These are phyloP conservation scores for Thermoascus crustaceus DNA, from an alignment of 2,329 filamentous ascomycete genomes.

Conservation along the genomic window DNA sequence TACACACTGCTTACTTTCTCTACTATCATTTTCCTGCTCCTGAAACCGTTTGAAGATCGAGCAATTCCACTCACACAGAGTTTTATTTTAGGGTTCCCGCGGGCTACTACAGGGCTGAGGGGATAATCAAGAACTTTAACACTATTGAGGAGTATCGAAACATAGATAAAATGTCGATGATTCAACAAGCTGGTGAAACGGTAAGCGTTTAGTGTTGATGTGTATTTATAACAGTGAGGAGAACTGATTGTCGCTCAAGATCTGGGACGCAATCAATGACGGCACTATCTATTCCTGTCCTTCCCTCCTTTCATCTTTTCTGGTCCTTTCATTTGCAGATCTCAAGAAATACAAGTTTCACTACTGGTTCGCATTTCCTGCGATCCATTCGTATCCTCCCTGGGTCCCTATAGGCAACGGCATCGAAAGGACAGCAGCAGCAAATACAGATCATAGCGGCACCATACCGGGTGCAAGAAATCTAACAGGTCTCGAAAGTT, in stretches of 20 bases:
- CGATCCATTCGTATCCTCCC: slow-evolving; percentile 75
- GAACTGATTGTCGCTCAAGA: slow-evolving; percentile 42
- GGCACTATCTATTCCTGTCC: slow-evolving; percentile 93
- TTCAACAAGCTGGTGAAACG: slow-evolving; percentile 70
- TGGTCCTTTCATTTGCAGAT: slow-evolving; percentile 85
- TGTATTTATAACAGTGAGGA: slow-evolving; percentile 1
- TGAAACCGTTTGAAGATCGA: background rate
- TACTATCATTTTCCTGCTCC: background rate
- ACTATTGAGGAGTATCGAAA: slow-evolving; percentile 89
- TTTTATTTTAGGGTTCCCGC: slow-evolving; percentile 50
- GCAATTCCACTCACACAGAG: slow-evolving; percentile 11
- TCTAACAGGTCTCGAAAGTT: slow-evolving; percentile 63
- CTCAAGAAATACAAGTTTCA: slow-evolving; percentile 95
- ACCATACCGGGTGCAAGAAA: slow-evolving; percentile 17
- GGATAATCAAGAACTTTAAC: slow-evolving; percentile 92
- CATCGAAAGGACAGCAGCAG: slow-evolving; percentile 11
- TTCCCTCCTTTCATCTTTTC: slow-evolving; percentile 80
- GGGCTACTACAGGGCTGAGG: slow-evolving; percentile 73
- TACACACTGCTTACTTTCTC: slow-evolving; percentile 13
- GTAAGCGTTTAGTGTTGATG: slow-evolving; percentile 47
- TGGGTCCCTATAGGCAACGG: slow-evolving; percentile 56
- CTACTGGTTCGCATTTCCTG: slow-evolving; percentile 97
- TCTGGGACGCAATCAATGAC: slow-evolving; percentile 96
- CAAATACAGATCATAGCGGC: slow-evolving; percentile 13
- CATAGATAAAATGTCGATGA: slow-evolving; percentile 67